phyloP scores from a whole-genome alignment of 2,329 filamentous ascomycete species.

The Colletotrichum higginsianum region DNA sequence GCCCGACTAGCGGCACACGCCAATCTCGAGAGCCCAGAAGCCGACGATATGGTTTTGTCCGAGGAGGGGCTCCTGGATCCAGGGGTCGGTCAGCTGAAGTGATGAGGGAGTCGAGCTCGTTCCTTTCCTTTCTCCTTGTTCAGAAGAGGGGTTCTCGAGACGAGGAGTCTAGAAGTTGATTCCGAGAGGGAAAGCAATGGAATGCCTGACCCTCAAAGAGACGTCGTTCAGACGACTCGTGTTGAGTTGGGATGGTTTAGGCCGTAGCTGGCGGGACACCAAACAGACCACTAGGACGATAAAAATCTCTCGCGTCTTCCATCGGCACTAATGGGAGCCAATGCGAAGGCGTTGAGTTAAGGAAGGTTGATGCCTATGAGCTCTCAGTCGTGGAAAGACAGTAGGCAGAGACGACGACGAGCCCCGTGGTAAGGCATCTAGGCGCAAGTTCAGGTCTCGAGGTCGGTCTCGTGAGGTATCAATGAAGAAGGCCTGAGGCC shows the following conservation, averaged over 20 bases:
- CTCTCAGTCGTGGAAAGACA: conserved; percentile 34
- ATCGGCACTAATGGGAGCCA: conserved; percentile 28
- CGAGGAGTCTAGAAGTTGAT: conserved; percentile 6
- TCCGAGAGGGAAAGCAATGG: conserved; percentile 14
- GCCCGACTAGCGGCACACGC: conserved; percentile 42
- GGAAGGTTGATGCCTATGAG: conserved; percentile 19
- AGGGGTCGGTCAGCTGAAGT: background rate
- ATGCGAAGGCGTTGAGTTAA: conserved; percentile 3
- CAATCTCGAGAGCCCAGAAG: conserved; percentile 33
- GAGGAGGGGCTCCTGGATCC: conserved; percentile 19
- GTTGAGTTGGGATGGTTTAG: conserved; percentile 29
- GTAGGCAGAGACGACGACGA: conserved; percentile 1
- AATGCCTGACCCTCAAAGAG: conserved; percentile 24
- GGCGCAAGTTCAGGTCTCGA: conserved; percentile 19
- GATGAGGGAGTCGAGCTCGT: conserved; percentile 4
- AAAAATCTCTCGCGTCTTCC: conserved; percentile 9
- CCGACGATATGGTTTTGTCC: conserved; percentile 28
- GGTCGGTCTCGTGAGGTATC: conserved; percentile 17
- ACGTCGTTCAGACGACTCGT: conserved; percentile 23
- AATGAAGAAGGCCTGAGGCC: conserved; percentile 24
- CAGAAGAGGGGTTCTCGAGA: background rate
- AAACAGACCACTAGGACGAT: conserved; percentile 7
- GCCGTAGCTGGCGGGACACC: conserved; percentile 11
- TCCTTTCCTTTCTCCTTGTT: background rate
- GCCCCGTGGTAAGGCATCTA: conserved; percentile 38